Base-by-base conservation (phyloP, 352 stramenopile genomes). In the Globisporangium uncinulatum region DNA sequence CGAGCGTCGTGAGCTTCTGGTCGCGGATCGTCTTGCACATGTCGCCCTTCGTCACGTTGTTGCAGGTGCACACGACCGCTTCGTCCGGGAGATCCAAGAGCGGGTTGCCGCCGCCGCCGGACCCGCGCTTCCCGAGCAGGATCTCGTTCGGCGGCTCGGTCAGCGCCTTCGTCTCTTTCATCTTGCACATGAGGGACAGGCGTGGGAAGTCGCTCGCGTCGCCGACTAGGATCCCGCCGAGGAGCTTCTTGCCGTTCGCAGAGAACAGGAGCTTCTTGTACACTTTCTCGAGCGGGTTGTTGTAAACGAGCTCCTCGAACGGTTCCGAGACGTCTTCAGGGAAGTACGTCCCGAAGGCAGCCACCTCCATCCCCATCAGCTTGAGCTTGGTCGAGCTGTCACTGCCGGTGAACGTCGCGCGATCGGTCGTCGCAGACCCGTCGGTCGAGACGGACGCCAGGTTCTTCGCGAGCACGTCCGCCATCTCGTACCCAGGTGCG, bases 191-290 rank as follows among this genome's bases (percentile, higher is more conserved):
- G 21, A 86, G 66, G 15, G 79, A 70, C 9, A 97, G 76, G 6
- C 76, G 80, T 34, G 75, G 74, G 64, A 97, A 97, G 68, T 97
- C 91, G 20, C 69, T 79, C n/a, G 89, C 89, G 64, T 97, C 89
- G 31, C 91, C 91, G 20, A 97, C 88, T 15, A 97, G 69, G 62
- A 97, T 97, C 24, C 91, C 91, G 20, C 91, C 91, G 3, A 92
- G 72, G 15, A 89, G 63, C 29, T 78, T 71, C 47, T 77, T 89
- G 29, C 76, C 80, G 39, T 86, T 78, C 39, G 80, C 80, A 20
- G 94, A 96, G 58, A 98, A 97, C 65, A 96, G 93, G 29, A 98
- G 82, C 62, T 97, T 97, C 56, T 94, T 89, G 79, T 98, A 97
- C 56, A 97, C 78, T 15, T 83, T 79, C 55, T 79, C 71, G 9